These are phyloP conservation scores for Chrysophaeum taylorii DNA, from an alignment of 352 stramenopile genomes.

Conservation along the genomic window DNA sequence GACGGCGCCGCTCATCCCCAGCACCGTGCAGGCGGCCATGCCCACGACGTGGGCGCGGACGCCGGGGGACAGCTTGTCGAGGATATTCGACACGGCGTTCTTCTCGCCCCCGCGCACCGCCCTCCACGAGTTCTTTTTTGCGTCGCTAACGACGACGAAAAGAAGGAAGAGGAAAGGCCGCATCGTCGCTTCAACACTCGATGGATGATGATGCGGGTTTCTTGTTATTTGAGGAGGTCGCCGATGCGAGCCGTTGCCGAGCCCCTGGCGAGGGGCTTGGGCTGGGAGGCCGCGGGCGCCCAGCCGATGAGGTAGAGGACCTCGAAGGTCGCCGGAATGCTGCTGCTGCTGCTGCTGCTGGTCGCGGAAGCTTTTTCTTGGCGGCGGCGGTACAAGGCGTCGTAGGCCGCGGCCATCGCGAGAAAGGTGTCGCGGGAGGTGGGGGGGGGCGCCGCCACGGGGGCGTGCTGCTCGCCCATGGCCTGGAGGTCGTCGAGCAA, in stretches of 20 bases:
- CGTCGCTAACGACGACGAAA: no score
- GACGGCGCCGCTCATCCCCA: neutral
- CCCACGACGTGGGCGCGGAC: neutral
- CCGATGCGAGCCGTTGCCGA: no score
- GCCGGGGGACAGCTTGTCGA: neutral
- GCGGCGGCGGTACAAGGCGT: constrained; percentile 50
- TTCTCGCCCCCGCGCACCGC: no score
- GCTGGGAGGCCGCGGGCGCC: constrained; percentile 85
- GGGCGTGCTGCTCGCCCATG: constrained; percentile 93
- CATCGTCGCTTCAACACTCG: no score
- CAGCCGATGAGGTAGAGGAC: constrained; percentile 96
- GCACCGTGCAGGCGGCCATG: neutral
- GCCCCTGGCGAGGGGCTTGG: constrained; percentile 67
- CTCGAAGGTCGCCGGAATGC: constrained; percentile 86
- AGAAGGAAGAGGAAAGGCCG: no score
- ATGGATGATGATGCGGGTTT: no score
- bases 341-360: no score
- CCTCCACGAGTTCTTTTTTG: no score
- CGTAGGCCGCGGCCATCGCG: constrained; percentile 81
- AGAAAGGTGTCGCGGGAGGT: constrained; percentile 74
- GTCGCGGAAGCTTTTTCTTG: constrained; percentile 32
- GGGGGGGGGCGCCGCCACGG: constrained; percentile 44
- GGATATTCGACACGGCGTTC: neutral
- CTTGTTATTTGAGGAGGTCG: no score
- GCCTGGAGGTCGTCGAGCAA: constrained; percentile 78